A percentile compares a stretch with the other conserved stretches of the same genome.
Evolutionary conservation across 2,329 filamentous ascomycete species (phyloP).

Genomic region (Nemania abortiva): DNA sequence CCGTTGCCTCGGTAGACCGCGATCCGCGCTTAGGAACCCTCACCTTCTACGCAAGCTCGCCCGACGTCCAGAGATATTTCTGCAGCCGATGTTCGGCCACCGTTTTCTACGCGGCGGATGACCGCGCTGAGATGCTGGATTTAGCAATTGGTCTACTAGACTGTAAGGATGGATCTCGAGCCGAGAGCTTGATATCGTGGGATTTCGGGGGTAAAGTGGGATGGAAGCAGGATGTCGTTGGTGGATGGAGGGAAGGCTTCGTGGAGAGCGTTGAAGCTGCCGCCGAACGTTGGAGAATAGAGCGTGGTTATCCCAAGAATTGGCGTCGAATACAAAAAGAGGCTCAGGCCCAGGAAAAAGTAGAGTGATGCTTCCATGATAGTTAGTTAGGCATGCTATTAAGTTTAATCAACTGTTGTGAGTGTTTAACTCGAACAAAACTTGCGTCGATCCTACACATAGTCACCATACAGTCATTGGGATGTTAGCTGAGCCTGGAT

Average conservation of each 20-base stretch:
- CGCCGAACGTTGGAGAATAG: constrained; percentile 53
- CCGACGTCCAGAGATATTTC: constrained; percentile 61
- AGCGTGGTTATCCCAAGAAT: constrained; percentile 51
- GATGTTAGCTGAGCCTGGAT: neutral
- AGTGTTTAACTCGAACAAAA: neutral
- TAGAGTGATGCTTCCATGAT: neutral
- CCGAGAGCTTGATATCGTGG: constrained; percentile 60
- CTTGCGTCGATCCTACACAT: neutral
- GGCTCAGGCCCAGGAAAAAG: neutral
- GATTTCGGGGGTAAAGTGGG: constrained; percentile 52
- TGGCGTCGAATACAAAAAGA: constrained; percentile 47
- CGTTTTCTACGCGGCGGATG: constrained; percentile 59
- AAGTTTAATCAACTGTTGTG: neutral
- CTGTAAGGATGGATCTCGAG: constrained; percentile 59
- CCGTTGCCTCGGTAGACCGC: constrained; percentile 46
- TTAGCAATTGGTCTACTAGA: constrained; percentile 60
- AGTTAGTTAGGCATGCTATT: neutral
- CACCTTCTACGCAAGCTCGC: constrained; percentile 57
- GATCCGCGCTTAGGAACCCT: constrained; percentile 59
- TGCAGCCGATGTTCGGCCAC: constrained; percentile 61
- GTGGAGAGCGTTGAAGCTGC: constrained; percentile 51
- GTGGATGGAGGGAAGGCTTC: constrained; percentile 57
- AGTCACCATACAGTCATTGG: neutral
- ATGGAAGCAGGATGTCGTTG: constrained; percentile 53
- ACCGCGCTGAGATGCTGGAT: constrained; percentile 56